Base-by-base conservation (phyloP, 805 yeast genomes). In the Blastobotrys mokoenaii region DNA sequence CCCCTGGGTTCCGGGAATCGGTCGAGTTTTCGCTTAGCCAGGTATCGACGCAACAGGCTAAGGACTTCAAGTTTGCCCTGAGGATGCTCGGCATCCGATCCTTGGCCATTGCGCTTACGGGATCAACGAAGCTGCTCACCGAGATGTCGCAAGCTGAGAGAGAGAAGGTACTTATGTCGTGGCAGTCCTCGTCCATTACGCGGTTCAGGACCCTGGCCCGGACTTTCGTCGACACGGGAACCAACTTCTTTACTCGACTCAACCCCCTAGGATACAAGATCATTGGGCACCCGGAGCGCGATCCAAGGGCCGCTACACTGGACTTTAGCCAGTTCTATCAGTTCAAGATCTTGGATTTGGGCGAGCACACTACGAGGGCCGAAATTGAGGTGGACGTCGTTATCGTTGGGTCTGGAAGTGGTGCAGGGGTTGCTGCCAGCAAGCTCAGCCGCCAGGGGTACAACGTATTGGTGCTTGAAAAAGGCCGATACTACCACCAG, bases 391-490 rank as follows among this genome's bases (percentile, higher is more conserved):
- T 47, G 14, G 56, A 52, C 20, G 56, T 45, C 38, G 53, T 46
- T 10, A 65, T 76, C 33, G 63, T 74, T 34, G 80, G 81, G 2
- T 70, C 77, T 3, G 81, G 81, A 1, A 57, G 72, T 10, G 74
- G 78, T 4, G 76, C 77, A 1, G 77, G 79, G 5, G 80, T 74
- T 0, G 72, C 66, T 0, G 80, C 77, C 3, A 68, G 68, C 40
- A 64, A 72, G 1, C 64, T 76, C 35, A 58, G 72, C 1, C 57
- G 62, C 5, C 64, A 62, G 31, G 80, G 80, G 11, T 63, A 54
- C 53, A 62, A 57, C 25, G 69, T 70, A 18, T 59, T 76, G 32
- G 71, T 76, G 1, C 48, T 76, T 3, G 81, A 76, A 54, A 75
- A 74, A 56, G 80, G 80, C 2, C 60, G 61, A 46, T 72, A 73